Base-by-base conservation (phyloP, 495 filamentous ascomycete species). In the Annulohypoxylon bovei region DNA sequence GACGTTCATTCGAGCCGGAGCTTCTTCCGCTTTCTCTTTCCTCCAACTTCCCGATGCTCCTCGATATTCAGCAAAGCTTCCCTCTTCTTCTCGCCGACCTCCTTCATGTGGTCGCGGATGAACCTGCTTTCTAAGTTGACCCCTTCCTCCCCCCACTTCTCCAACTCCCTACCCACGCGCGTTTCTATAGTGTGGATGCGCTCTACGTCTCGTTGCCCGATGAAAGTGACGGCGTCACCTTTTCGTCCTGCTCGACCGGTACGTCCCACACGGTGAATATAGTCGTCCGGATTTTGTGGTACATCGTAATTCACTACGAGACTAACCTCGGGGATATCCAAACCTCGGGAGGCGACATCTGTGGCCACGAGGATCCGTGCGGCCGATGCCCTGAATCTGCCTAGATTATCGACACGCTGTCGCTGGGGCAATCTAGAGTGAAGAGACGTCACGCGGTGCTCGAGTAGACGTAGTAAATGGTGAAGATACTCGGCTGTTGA, bases 251-350 rank as follows among this genome's bases (percentile, higher is more conserved):
- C 95, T 84, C 95, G 88, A 6, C 96, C 95, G 9, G 95, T 99
- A 73, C 95, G 90, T 74, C 95, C 95, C 58, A 97, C 94, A 20
- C 95, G 90, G 80, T 99, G 95, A 65, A 99, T 93, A 72, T 98
- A 99, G 77, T 97, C 96, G 77, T 98, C 95, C 33, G 95, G 94
- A 76, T 98, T 93, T 2, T 95, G 89, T 1, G 95, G 95, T 16
- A 99, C 88, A 74, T 98, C 96, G 75, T 92, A 98, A 77, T 99
- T 98, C 53, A 99, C 81, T 6, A 99, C 95, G 9, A 98, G 79
- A 56, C 87, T 90, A 1, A 98, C 96, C 65, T 90, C 91, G 0
- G 94, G 96, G 62, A 99, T 97, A 83, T 99, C 95, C 8, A 99
- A 87, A 86, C 95, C 95, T 74, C 95, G 86, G n/a, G 92, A 90